Conservation (phyloP, 2,329 filamentous ascomycete genomes). For the Ascochyta fabae region DNA sequence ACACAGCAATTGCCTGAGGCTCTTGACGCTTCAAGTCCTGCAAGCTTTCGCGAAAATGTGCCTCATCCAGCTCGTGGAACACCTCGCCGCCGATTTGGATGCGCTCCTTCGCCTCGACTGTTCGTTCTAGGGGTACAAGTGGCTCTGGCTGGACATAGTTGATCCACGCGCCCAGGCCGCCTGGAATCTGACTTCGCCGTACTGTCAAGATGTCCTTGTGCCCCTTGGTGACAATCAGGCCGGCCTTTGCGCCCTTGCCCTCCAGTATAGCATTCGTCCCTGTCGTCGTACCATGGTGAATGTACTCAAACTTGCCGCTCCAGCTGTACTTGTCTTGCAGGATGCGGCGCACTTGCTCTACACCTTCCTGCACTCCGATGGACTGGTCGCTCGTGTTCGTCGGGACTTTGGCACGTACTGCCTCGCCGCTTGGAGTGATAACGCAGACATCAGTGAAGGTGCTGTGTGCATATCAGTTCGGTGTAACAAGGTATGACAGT, state of each 20-base stretch:
- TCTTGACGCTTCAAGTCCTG: constrained; percentile 49
- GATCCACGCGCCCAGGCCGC: constrained; percentile 59
- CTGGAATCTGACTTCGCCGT: constrained; percentile 59
- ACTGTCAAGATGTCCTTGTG: constrained; percentile 58
- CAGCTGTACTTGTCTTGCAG: constrained; percentile 50
- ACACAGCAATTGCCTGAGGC: constrained; percentile 56
- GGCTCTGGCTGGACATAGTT: constrained; percentile 57
- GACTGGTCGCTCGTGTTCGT: constrained; percentile 57
- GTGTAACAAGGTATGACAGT: background rate
- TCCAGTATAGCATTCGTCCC: constrained; percentile 60
- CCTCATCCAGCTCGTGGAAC: constrained; percentile 50
- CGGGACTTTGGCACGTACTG: constrained; percentile 55
- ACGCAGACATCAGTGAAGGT: constrained; percentile 59
- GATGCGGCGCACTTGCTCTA: constrained; percentile 50
- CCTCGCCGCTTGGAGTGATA: constrained; percentile 54
- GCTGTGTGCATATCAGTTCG: constrained; percentile 31
- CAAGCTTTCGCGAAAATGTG: constrained; percentile 48
- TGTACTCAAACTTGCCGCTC: constrained; percentile 56
- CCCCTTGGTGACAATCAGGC: constrained; percentile 56
- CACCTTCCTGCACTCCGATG: constrained; percentile 56
- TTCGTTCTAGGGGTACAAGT: constrained; percentile 57
- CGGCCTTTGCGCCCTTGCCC: constrained; percentile 57
- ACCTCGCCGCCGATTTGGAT: constrained; percentile 53
- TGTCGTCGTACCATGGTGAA: constrained; percentile 59
- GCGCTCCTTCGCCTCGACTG: constrained; percentile 55